Evolutionary conservation across 305 asterid species (phyloP).

Genomic region (Caryopteris hybrid): DNA sequence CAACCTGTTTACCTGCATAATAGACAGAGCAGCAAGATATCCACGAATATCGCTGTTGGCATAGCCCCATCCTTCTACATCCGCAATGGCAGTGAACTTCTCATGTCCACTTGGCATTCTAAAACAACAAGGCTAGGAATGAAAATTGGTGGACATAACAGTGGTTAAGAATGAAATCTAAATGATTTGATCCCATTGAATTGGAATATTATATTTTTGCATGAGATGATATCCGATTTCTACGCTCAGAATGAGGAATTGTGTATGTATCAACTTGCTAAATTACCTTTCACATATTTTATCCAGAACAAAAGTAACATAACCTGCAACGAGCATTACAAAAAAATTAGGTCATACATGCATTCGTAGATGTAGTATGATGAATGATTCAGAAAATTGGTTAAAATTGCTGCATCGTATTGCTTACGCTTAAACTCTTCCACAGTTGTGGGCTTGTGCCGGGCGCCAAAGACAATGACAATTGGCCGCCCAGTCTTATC

Average conservation of each 20-base stretch:
- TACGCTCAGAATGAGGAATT: neutral
- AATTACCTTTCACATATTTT: constrained; percentile 41
- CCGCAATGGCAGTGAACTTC: constrained; percentile 53
- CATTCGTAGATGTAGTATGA: too few species aligned
- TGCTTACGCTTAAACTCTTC: constrained; percentile 82
- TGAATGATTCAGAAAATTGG: neutral
- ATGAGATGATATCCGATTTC: neutral
- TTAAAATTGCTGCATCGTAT: neutral
- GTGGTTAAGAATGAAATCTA: neutral
- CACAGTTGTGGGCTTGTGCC: constrained; percentile 55
- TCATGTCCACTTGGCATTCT: constrained; percentile 61
- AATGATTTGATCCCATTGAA: neutral
- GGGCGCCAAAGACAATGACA: constrained; percentile 50
- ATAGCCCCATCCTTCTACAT: constrained; percentile 70
- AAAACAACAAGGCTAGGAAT: constrained; percentile 1
- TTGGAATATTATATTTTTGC: too few species aligned
- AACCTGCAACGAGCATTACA: constrained; percentile 28
- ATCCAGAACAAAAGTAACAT: constrained; percentile 35
- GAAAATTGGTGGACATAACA: neutral
- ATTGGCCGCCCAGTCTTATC: constrained; percentile 77
- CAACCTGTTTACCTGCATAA: constrained; percentile 51
- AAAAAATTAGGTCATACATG: neutral
- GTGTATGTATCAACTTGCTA: neutral
- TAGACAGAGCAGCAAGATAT: constrained; percentile 69
- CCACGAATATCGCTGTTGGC: constrained; percentile 72